These are phyloP conservation scores for Ceratocystis alfenasii DNA, from an alignment of 2,329 filamentous ascomycete species.

Conservation along the genomic window DNA sequence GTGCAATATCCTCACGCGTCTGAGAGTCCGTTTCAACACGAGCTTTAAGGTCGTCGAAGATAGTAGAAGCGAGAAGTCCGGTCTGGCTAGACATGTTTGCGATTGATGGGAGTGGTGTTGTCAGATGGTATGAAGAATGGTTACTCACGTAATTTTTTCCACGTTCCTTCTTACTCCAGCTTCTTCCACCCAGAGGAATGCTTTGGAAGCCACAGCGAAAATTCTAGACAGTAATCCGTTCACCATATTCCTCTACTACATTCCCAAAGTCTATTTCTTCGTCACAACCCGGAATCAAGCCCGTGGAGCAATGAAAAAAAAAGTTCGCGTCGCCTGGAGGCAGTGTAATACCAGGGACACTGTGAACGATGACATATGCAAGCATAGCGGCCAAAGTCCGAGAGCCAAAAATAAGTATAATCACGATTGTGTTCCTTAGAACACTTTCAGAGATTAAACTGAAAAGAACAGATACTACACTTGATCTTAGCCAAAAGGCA, in stretches of 20 bases:
- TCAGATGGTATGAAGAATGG: too few species aligned
- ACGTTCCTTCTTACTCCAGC: too few species aligned
- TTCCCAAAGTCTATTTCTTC: conserved; percentile 27
- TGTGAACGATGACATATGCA: conserved; percentile 21
- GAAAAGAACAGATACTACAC: conserved; percentile 96
- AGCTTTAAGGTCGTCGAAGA: conserved; percentile 20
- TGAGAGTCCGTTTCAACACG: conserved; percentile 13
- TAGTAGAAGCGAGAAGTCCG: conserved; percentile 14
- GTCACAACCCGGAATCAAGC: conserved; percentile 32
- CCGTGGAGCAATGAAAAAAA: conserved; percentile 33
- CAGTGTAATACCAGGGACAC: conserved; percentile 35
- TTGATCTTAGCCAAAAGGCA: conserved; percentile 69
- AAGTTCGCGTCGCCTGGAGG: conserved; percentile 35
- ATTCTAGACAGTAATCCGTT: background rate
- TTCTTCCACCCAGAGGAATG: too few species aligned
- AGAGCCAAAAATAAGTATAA: conserved; percentile 61
- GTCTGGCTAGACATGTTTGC: conserved; percentile 4
- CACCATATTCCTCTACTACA: background rate
- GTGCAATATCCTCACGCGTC: conserved; percentile 12
- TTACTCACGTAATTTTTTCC: background rate
- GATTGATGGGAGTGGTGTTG: background rate
- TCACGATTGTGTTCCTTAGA: conserved; percentile 61
- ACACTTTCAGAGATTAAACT: conserved; percentile 91
- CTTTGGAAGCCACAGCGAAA: background rate
- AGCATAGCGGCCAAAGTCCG: conserved; percentile 21